Evolutionary conservation across 1,284 basidiomycete genomes (phyloP).

Genomic region (Cutaneotrichosporon cavernicola): DNA sequence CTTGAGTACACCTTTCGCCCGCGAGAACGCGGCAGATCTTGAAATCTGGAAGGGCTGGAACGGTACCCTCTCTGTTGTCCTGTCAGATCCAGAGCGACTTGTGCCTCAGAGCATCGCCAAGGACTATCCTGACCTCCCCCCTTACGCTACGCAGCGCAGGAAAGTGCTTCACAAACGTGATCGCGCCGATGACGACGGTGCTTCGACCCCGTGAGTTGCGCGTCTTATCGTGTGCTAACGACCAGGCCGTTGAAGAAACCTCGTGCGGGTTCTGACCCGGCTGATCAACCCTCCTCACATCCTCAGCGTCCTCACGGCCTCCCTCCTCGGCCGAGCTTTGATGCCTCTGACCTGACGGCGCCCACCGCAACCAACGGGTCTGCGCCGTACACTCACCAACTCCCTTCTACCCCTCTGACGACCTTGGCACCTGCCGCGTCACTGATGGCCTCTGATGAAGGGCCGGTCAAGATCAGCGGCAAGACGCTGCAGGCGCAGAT

Average conservation of each 20-base stretch:
- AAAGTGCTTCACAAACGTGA: conserved; percentile 18
- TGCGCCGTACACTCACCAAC: conserved; percentile 2
- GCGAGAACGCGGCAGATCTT: conserved; percentile 36
- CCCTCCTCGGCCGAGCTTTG: conserved; percentile 4
- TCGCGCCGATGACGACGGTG: conserved; percentile 2
- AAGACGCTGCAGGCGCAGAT: conserved; percentile 40
- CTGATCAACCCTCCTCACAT: conserved; percentile 5
- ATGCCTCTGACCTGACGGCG: conserved; percentile 15
- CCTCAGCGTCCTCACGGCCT: neutral
- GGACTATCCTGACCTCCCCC: conserved; percentile 42
- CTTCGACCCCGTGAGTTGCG: conserved; percentile 10
- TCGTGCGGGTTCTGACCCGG: conserved; percentile 15
- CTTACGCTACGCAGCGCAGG: conserved; percentile 35
- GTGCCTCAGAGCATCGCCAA: conserved; percentile 38
- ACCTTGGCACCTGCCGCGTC: conserved; percentile 31
- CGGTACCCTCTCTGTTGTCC: conserved; percentile 41
- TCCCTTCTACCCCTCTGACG: conserved; percentile 35
- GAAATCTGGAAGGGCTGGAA: conserved; percentile 43
- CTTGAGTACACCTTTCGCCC: conserved; percentile 37
- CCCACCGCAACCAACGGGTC: conserved; percentile 8
- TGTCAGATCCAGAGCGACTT: conserved; percentile 40
- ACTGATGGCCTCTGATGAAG: conserved; percentile 11
- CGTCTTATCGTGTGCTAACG: neutral
- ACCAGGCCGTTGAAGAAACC: conserved; percentile 15
- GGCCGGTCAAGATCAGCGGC: conserved; percentile 32